Evolutionary conservation across 75 land plant species (phyloP), one percentile per base, ranked within the genome.

Genomic region (Selaginella tamariscina): DNA sequence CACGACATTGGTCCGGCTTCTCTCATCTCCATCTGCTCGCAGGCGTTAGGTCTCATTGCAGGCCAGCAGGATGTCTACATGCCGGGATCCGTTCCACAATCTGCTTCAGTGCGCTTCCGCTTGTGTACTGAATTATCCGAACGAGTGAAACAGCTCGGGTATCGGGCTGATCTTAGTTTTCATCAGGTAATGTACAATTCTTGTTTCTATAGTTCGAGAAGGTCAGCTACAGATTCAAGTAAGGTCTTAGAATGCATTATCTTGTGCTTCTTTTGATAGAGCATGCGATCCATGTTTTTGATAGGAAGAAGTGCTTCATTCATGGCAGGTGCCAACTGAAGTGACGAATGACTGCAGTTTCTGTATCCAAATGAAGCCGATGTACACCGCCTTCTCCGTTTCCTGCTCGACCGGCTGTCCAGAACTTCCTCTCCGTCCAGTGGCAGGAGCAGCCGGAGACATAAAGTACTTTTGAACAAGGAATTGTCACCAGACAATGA

Each of bases 341-440:
- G n/a, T n/a, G n/a, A n/a, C n/a, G n/a, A n/a, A n/a, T 70, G 75
- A 62, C 31, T 77, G 77, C 91, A 88, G 88, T 84, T 89, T 67
- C 72, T 89, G 39, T 87, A 89, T 66, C 91, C 91, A 32, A 80
- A 87, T 18, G 82, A 81, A 71, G 85, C 75, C 44, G 88, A 87
- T 33, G 77, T 77, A 73, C 86, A 83, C 55, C 76, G 80, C 64
- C 64, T 89, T 57, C 67, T 87, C 26, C 82, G 91, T 20, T 89
- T 89, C 57, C 56, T 89, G 74, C 80, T 84, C 27, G 84, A 84
- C 56, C 78, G 69, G 76, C 71, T 87, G 13, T 75, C 95, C 28
- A 75, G 66, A 29, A 44, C 71, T 8, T 63, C 82, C 1, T 26
- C 75, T 2, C 33, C 20, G 8, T 33, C 24, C 23, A 63, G 27